Base-by-base conservation (phyloP, 2,329 filamentous ascomycete genomes). In the Fusarium stilboides region DNA sequence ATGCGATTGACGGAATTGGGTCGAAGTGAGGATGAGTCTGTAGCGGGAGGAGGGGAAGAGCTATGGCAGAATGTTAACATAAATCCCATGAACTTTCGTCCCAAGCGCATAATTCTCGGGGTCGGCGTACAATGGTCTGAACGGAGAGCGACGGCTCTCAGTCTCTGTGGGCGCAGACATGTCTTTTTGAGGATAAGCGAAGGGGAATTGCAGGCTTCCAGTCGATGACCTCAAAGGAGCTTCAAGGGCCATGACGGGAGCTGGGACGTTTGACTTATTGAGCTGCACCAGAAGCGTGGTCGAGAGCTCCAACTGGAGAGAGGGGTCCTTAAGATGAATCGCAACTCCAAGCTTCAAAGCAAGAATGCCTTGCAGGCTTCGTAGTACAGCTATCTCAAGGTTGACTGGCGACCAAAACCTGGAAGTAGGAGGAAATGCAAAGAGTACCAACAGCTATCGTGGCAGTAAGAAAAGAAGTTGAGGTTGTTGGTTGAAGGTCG, bases 211-310 rank as follows among this genome's bases (percentile, higher is more conserved):
- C 49, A 80, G 47, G 63, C 73, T 87, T 76, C 85, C 87, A 62
- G 87, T 87, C 65, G 89, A 91, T 65, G 88, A 87, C 75, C 88
- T 83, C 73, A 92, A 78, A 63, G 89, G 88, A 75, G 85, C 88
- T 80, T 81, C 75, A 68, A 82, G 74, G 71, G 80, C 76, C 79
- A 81, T 77, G 72, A 64, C 72, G 68, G 57, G 54, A 65, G 51
- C 46, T 63, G 58, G 57, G 43, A 44, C 42, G 33, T 36, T 39
- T 51, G 31, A 44, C 53, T 20, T 68, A 45, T 46, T 33, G 36
- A 61, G 56, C 57, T 63, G 62, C 64, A 61, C 67, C 59, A 49
- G 52, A 42, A 50, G 46, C 37, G 54, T 52, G 43, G 62, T 70
- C 54, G 60, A 69, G 47, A 55, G 57, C 55, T 65, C 51, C 20